A percentile compares a stretch with the other conserved stretches of the same genome.
Conservation (phyloP, 495 filamentous ascomycete species). For the Talaromyces borbonicus region DNA sequence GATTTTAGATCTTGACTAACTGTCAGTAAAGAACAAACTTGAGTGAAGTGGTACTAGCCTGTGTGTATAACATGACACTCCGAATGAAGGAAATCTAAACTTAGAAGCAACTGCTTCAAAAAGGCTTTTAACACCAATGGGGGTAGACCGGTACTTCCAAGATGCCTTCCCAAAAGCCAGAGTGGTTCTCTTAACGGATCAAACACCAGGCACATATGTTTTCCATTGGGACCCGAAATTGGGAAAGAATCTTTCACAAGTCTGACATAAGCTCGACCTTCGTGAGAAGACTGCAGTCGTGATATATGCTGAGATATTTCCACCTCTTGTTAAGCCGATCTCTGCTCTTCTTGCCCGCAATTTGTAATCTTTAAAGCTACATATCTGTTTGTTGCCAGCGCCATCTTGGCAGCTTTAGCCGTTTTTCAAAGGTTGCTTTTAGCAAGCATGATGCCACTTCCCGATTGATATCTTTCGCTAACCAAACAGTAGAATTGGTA, state of each 20-base stretch:
- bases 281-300: slow-evolving; percentile 13
- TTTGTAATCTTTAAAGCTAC: slow-evolving; percentile 26
- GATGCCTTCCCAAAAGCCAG: slow-evolving; percentile 16
- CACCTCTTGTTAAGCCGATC: slow-evolving; percentile 20
- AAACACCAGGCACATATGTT: slow-evolving; percentile 25
- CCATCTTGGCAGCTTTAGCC: slow-evolving; percentile 16
- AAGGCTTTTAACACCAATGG: slow-evolving; percentile 19
- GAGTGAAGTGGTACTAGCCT: slow-evolving; percentile 13
- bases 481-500: slow-evolving; percentile 30
- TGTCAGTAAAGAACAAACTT: neutral
- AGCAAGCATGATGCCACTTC: slow-evolving; percentile 9
- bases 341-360: slow-evolving; percentile 13
- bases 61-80: slow-evolving; percentile 29
- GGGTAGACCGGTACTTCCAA: slow-evolving; percentile 14
- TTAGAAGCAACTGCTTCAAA: slow-evolving; percentile 20
- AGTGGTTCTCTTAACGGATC: slow-evolving; percentile 24
- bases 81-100: slow-evolving; percentile 29
- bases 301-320: slow-evolving; percentile 19
- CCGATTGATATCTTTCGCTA: slow-evolving; percentile 20
- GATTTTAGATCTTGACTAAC: slow-evolving; percentile 25
- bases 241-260: slow-evolving; percentile 18
- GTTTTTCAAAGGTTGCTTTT: slow-evolving; percentile 6
- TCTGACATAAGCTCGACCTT: slow-evolving; percentile 18
- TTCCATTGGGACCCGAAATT: slow-evolving; percentile 14
- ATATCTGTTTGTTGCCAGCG: slow-evolving; percentile 18